Base-by-base conservation (phyloP, 768 basidiomycete genomes). In the Tulasnella sp. region DNA sequence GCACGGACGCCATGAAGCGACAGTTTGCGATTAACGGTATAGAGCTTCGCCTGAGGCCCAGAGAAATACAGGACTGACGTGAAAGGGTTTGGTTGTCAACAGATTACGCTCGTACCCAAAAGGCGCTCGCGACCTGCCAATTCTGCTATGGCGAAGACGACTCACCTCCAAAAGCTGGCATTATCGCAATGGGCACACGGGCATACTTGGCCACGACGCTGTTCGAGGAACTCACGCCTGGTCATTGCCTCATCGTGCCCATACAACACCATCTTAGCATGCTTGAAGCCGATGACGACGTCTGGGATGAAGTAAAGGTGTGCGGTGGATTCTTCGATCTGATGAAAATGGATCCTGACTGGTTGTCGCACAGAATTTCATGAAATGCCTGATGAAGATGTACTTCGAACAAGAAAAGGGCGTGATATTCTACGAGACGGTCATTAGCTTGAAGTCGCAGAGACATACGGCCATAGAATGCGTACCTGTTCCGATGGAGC, bases 71-170 rank as follows among this genome's bases (percentile, higher is more conserved):
- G 32, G n/a, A n/a, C 39, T 11, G 34, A 44, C 2, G 12, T 71
- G 16, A 34, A 17, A 29, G 7, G 5, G 22, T 42, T 12, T 9
- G n/a, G n/a, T 17, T 17, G 26, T n/a, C n/a, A n/a, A 19, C 77
- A 97, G 96, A 98, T 80, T 98, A 94, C 80, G 95, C 95, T 72
- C 87, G 88, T 47, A 98, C 97, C 0, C 95, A 98, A 82, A 91
- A 91, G 78, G 95, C 87, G 1, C 78, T 98, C 66, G 87, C 95
- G 7, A 85, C 86, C 5, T 99, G 94, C 81, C 86, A 86, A 44
- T 93, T 94, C 79, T 97, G 95, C 78, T 95, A 89, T 77, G 89
- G 88, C n/a, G 92, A 97, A 81, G 93, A 97, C 76, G 94, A 96
- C 79, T 88, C 88, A 0, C 86, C 86, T 26, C 97, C 97, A 1